Percentiles rank a stretch among this genome's conserved stretches.
Evolutionary conservation across 1,284 basidiomycete genomes (phyloP).

Genomic region (Ganoderma leucocontextum): DNA sequence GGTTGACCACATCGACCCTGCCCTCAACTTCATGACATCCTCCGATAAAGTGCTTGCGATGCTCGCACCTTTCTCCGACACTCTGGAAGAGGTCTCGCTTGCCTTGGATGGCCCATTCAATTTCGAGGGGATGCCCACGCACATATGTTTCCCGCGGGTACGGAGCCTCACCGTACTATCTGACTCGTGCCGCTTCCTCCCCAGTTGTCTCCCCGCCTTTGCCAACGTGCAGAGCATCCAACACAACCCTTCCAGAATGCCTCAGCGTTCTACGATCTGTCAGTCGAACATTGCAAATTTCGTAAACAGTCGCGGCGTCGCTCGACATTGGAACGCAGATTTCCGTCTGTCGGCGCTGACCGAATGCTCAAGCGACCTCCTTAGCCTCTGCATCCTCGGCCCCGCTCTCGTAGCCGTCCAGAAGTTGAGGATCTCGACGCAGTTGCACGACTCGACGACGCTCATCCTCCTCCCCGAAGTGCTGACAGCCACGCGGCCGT

Average conservation of each 20-base stretch:
- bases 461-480: background rate
- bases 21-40: background rate
- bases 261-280: background rate
- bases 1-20: background rate
- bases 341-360: background rate
- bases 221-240: background rate
- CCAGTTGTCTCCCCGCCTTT: background rate
- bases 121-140: background rate
- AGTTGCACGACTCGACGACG: background rate
- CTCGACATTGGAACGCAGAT: background rate
- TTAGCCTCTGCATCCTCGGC: background rate
- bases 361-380: constrained; percentile 11
- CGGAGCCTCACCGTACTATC: background rate
- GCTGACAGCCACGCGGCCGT: background rate
- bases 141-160: background rate
- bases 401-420: background rate
- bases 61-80: background rate
- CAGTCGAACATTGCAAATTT: background rate
- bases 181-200: background rate
- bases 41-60: background rate
- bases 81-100: background rate
- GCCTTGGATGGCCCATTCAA: background rate
- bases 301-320: background rate
- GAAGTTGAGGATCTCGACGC: constrained; percentile 4
- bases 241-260: background rate